These are phyloP conservation scores for Rhodamnia rubescens DNA, from an alignment of 345 rosid species.

Conservation along the genomic window DNA sequence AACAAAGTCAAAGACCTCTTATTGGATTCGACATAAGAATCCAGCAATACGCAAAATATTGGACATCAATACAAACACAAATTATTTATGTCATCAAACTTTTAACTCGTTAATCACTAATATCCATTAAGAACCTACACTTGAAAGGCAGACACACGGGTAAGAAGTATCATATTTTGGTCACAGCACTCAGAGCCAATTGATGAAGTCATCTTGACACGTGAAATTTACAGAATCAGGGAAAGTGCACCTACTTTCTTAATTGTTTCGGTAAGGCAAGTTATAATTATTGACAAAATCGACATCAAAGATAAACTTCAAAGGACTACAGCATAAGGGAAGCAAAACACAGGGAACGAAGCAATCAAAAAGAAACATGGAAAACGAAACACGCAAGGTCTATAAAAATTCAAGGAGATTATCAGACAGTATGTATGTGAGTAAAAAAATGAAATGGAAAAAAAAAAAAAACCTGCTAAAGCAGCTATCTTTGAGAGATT, in stretches of 20 bases:
- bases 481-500: slow-evolving; percentile 82
- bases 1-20: background rate
- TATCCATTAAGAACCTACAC: background rate
- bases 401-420: background rate
- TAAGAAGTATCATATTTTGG: background rate
- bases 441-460: background rate
- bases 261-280: background rate
- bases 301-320: background rate
- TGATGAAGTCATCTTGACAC: background rate
- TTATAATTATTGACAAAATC: background rate
- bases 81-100: background rate
- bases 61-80: background rate
- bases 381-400: background rate
- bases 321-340: background rate
- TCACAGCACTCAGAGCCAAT: background rate
- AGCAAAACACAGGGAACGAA: background rate
- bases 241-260: background rate
- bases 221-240: background rate
- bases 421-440: background rate
- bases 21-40: background rate
- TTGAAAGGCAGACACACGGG: background rate
- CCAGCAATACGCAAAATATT: background rate
- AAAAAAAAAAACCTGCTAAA: slow-evolving; percentile 47
- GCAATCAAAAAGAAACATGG: background rate
- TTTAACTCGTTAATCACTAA: background rate